Conservation (phyloP, 345 rosid species). For the Hibiscus tridactylites region DNA sequence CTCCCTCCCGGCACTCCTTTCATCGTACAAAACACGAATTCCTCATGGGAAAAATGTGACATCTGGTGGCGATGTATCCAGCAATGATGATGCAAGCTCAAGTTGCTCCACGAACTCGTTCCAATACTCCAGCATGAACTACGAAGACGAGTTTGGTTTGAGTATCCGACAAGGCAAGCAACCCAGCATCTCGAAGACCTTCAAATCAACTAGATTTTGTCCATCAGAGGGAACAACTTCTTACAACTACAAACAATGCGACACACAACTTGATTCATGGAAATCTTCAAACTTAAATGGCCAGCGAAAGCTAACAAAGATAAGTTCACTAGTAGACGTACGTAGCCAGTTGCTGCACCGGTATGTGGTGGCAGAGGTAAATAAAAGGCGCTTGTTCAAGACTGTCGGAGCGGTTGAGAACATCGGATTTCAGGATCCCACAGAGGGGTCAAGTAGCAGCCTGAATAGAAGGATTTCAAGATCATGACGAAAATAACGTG, state of each 20-base stretch:
- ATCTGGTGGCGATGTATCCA: constrained; percentile 32
- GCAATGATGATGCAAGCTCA: constrained; percentile 37
- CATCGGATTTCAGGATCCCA: constrained; percentile 47
- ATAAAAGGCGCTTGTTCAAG: constrained; percentile 57
- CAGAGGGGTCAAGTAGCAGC: background rate
- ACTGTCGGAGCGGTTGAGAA: constrained; percentile 54
- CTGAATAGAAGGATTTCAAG: background rate
- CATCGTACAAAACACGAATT: background rate
- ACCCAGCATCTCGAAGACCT: constrained; percentile 10
- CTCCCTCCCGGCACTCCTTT: constrained; percentile 22
- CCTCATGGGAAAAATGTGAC: background rate
- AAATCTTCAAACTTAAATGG: background rate
- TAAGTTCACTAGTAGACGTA: constrained; percentile 49
- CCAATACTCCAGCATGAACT: constrained; percentile 33
- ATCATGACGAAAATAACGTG: constrained; percentile 12
- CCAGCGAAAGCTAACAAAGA: constrained; percentile 32
- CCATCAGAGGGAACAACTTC: constrained; percentile 20
- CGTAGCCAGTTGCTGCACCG: constrained; percentile 65
- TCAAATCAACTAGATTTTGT: constrained; percentile 33
- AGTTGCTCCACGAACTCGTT: constrained; percentile 36
- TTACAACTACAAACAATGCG: background rate
- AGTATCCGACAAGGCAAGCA: constrained; percentile 18
- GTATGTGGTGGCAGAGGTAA: constrained; percentile 57
- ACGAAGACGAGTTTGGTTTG: constrained; percentile 24
- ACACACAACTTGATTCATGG: constrained; percentile 3